Base-by-base conservation (phyloP, 306 rosid species). In the Rosa rugosa region DNA sequence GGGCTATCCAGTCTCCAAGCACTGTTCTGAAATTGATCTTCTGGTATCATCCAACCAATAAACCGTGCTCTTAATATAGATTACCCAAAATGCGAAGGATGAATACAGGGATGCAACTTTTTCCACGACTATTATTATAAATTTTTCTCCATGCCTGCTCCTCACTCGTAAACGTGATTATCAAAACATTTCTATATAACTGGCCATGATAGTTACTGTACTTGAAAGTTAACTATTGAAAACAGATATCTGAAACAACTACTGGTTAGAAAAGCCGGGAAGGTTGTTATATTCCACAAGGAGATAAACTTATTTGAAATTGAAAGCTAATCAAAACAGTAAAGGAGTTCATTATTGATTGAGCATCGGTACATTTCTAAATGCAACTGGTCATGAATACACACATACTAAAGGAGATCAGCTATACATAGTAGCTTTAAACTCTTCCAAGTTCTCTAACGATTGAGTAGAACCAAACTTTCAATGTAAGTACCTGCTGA, bases 401-500 rank as follows among this genome's bases (percentile, higher is more conserved):
- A 60, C 34, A 22, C 1, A 11, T 11, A 16, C 22, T 17, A 8
- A 56, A 17, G 59, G 23, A 56, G 25, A 56, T 31, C 11, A 34
- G 38, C 71, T 0, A 3, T 18, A 67, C 49, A 67, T 1, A 40
- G 12, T 3, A 65, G 22, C 13, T n/a, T 13, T 2, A 14, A 31
- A 64, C 16, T 11, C 36, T 27, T 60, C 18, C 38, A 63, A 63
- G 42, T 31, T 12, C 42, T 63, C 69, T 63, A 64, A 34, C 11
- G 9, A 64, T 64, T 2, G 20, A 67, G 31, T 10, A 67, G 27
- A 67, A 67, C 71, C 47, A 67, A 40, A 40, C 71, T 67, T 67
- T 67, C 71, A 67, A 67, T 40, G 71, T 20, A 67, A 67, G 71
- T 20, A 67, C 13, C 25, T 40, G 71, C 49, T 4, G 46, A 40